phyloP scores from a whole-genome alignment of 108 stramenopile genomes.

The Thalassiosira profunda region DNA sequence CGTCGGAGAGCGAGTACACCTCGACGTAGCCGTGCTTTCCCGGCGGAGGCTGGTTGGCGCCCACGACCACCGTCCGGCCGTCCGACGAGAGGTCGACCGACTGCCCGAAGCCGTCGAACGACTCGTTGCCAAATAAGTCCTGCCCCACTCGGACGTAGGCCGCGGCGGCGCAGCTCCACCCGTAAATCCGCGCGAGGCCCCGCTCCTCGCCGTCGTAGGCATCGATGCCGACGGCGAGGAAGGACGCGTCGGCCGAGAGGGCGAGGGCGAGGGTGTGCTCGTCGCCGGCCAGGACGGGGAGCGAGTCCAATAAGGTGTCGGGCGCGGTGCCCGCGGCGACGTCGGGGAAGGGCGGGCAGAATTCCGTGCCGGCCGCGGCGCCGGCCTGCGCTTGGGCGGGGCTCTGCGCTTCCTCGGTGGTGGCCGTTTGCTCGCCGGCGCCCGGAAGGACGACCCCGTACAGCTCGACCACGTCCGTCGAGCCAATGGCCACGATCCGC shows the following conservation, averaged over 20 bases:
- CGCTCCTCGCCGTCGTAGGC: slow-evolving; percentile 20
- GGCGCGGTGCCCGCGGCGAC: neutral
- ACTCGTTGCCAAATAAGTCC: slow-evolving; percentile 19
- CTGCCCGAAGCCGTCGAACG: slow-evolving; percentile 58
- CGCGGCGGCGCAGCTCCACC: slow-evolving; percentile 2
- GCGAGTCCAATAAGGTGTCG: slow-evolving; percentile 9
- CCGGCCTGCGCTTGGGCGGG: neutral
- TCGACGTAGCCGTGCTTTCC: slow-evolving; percentile 24
- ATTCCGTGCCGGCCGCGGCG: neutral
- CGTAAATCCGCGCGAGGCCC: slow-evolving; percentile 18
- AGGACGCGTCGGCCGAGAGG: slow-evolving; percentile 15
- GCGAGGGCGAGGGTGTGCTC: slow-evolving; percentile 17
- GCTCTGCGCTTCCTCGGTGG: neutral
- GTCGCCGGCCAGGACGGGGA: slow-evolving; percentile 12
- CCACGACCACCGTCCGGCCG: slow-evolving; percentile 46
- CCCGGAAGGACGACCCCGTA: slow-evolving; percentile 9
- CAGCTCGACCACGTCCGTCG: slow-evolving; percentile 25
- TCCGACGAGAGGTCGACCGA: slow-evolving; percentile 43
- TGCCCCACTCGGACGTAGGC: slow-evolving; percentile 15
- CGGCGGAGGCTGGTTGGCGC: slow-evolving; percentile 41
- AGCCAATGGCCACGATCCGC: slow-evolving; percentile 47
- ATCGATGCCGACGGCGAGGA: slow-evolving; percentile 29
- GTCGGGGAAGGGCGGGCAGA: neutral
- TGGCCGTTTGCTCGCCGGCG: neutral
- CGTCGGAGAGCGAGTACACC: slow-evolving; percentile 11